Evolutionary conservation across 306 rosid species (phyloP).

Genomic region (Herpetospermum pedunculosum): DNA sequence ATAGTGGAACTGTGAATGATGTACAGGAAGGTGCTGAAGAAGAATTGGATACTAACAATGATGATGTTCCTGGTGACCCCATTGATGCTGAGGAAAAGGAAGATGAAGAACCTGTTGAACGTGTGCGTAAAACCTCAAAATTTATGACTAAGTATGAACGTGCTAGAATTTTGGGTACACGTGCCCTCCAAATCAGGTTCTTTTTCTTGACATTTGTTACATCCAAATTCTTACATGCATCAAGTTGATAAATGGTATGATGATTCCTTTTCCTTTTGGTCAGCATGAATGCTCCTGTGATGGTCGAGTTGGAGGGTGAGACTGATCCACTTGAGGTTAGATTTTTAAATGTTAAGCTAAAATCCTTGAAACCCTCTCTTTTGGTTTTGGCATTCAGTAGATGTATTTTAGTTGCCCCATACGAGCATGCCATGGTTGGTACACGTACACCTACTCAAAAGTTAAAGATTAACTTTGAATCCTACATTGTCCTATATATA

Average conservation of each 20-base stretch:
- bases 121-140: conserved; percentile 70
- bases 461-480: not conserved
- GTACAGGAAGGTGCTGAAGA: conserved; percentile 86
- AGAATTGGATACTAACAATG: conserved; percentile 53
- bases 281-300: conserved; percentile 98
- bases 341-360: not conserved
- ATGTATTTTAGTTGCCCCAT: not conserved
- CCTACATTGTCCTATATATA: too few species aligned
- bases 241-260: not conserved
- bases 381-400: not conserved
- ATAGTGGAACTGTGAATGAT: conserved; percentile 7
- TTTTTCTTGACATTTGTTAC: not conserved
- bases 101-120: conserved; percentile 28
- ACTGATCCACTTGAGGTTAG: conserved; percentile 92
- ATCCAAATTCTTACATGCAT: not conserved
- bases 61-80: conserved; percentile 44
- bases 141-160: conserved; percentile 93
- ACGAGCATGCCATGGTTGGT: not conserved
- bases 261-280: conserved; percentile 9
- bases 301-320: conserved; percentile 96
- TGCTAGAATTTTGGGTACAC: conserved; percentile 88
- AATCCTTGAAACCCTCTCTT: not conserved
- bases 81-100: conserved; percentile 54
- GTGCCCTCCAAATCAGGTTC: conserved; percentile 93
- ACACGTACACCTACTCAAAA: not conserved